Evolutionary conservation across 768 basidiomycete species (phyloP), one percentile per base, ranked within the genome.

Genomic region (Pleurotus ostreatus): DNA sequence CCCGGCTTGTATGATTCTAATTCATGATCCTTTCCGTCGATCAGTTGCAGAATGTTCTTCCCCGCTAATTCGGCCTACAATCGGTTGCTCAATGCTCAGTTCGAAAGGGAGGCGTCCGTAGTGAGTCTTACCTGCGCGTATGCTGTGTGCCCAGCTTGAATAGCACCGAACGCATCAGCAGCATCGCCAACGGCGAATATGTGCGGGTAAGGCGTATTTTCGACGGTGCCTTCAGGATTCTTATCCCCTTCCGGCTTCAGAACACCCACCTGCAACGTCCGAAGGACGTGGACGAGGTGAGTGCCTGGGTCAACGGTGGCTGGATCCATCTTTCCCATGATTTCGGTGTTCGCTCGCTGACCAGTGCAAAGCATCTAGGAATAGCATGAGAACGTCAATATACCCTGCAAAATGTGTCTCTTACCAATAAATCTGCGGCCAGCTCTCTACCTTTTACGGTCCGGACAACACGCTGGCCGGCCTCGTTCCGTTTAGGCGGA

Each of bases 101-200:
- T 34, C 8, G 9, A 11, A 34, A 34, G 30, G 9, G 7, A 34
- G 30, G 11, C 30, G 30, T 34, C 30, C 1, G 30, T 11, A 34
- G 30, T 9, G 30, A 34, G 11, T 34, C 8, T 34, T 13, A 74
- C 77, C 71, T 84, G 82, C 38, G 69, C 72, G 61, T 80, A 78
- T 1, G 82, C 80, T 30, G 71, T 82, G 58, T 84, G 79, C 0
- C 83, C 85, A 11, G 85, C 84, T 20, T 80, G 76, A 20, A 81
- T 77, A 0, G 84, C 85, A 5, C 83, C 83, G 57, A 84, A 85
- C 4, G 82, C 82, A 63, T 86, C 83, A 0, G 84, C 84, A 0
- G 78, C 75, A 54, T 87, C 85, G 6, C 85, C 85, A 5, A 85
- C 66, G 7, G 78, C 84, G 61, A 86, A 88, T 11, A 87, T 74